Conservation (phyloP, 768 basidiomycete genomes). For the Filobasidium floriforme region DNA sequence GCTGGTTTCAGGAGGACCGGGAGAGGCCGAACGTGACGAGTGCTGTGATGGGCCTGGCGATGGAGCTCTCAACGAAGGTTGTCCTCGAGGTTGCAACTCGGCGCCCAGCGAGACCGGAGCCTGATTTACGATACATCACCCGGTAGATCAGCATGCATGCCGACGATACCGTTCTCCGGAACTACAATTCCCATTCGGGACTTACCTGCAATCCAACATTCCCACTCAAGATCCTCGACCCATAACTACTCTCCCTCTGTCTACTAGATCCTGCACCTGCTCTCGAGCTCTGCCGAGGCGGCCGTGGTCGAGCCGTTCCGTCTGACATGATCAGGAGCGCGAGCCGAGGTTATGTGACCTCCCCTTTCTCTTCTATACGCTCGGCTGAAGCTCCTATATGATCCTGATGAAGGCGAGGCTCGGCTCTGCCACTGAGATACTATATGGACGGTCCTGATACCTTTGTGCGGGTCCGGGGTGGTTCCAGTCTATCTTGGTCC, state of each 20-base stretch:
- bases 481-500: too few species aligned
- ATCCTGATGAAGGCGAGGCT: too few species aligned
- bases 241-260: slow-evolving; percentile 8
- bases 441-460: too few species aligned
- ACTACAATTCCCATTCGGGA: not conserved
- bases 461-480: too few species aligned
- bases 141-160: not conserved
- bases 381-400: too few species aligned
- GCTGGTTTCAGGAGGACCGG: not conserved
- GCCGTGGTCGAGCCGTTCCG: not conserved
- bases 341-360: not conserved
- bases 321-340: not conserved
- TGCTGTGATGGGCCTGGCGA: not conserved
- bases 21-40: not conserved
- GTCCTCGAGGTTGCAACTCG: not conserved
- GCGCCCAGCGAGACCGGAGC: not conserved
- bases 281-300: not conserved
- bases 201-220: not conserved
- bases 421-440: too few species aligned
- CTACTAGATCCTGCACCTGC: not conserved
- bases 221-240: slow-evolving; percentile 1
- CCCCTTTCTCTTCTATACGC: not conserved
- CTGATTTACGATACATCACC: too few species aligned
- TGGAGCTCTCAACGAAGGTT: not conserved
- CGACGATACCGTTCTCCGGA: too few species aligned